Evolutionary conservation across 352 stramenopile species (phyloP), one percentile per base, ranked within the genome.

Genomic region (Phytophthora fragariaefolia): DNA sequence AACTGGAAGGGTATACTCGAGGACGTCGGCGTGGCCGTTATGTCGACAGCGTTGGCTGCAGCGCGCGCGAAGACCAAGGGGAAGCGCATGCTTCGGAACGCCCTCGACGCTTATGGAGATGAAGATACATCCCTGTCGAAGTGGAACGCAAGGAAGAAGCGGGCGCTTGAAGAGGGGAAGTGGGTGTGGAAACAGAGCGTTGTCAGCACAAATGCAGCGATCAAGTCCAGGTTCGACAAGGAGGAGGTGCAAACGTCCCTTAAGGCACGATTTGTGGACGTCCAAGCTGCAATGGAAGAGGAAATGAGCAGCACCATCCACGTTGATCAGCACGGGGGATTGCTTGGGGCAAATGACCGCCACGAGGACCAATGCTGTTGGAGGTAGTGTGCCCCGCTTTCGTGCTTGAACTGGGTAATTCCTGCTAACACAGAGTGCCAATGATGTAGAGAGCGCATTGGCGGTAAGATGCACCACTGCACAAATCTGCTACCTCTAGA

Each of bases 21-120:
- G 6, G 30, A 43, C 8, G 6, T 7, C 9, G 12, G 15, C 12
- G 36, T 43, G 20, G 12, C 20, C 36, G 60, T 15, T 4, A 93
- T 93, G 85, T 86, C 85, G 51, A 91, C 79, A 2, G 76, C 81
- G 24, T 20, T 91, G 9, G 75, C 74, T n/a, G 81, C 82, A 5
- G 84, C 80, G 8, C 75, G 78, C 4, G 79, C 82, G 15, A 90
- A 90, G 65, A 92, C 85, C 8, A 80, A 82, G 32, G 83, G 83
- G 36, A 91, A 90, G 64, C 77, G 74, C 18, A 84, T 91, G 73
- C 70, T 93, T 6, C 72, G 73, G 5, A 76, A 91, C 20, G 78
- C 83, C 5, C 65, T 92, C 5, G 76, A 86, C 15, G 76, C 66
- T 8, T 83, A 85, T 17, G 81, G 79, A 2, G 73, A 86, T 10